phyloP scores from a whole-genome alignment of 2,329 filamentous ascomycete species.

The Exophiala sp. region DNA sequence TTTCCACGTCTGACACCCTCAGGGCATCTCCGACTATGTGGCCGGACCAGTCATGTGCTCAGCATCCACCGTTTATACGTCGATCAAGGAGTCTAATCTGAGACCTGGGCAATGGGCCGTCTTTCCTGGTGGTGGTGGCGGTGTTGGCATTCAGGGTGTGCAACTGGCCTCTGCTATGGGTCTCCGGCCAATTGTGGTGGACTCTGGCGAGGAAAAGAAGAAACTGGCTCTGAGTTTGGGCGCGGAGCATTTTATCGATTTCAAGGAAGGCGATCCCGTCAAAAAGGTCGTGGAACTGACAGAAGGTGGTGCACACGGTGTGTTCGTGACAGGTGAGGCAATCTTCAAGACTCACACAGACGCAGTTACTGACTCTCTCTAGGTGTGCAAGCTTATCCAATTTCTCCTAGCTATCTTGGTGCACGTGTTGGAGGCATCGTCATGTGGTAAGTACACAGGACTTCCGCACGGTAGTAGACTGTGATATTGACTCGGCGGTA shows the following conservation, averaged over 20 bases:
- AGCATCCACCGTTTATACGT: slow-evolving; percentile 57
- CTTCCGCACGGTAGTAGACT: background rate
- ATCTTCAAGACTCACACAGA: background rate
- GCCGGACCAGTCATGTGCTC: slow-evolving; percentile 61
- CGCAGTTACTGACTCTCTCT: background rate
- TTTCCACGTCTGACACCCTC: background rate
- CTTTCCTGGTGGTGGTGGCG: slow-evolving; percentile 55
- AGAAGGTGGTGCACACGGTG: slow-evolving; percentile 48
- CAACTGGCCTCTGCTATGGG: slow-evolving; percentile 56
- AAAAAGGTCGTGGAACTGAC: slow-evolving; percentile 44
- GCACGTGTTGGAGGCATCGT: slow-evolving; percentile 49
- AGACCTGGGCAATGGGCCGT: slow-evolving; percentile 53
- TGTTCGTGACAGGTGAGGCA: slow-evolving; percentile 37
- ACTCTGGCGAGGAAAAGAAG: slow-evolving; percentile 49
- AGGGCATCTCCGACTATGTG: slow-evolving; percentile 53
- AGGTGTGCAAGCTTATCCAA: slow-evolving; percentile 39
- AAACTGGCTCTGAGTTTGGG: slow-evolving; percentile 48
- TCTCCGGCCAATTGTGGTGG: slow-evolving; percentile 54
- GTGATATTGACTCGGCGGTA: slow-evolving; percentile 1
- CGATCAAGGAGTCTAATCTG: slow-evolving; percentile 51
- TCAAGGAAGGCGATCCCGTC: slow-evolving; percentile 39
- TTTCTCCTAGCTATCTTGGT: slow-evolving; percentile 45
- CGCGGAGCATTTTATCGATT: slow-evolving; percentile 57
- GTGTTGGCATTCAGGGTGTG: slow-evolving; percentile 57
- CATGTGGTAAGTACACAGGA: slow-evolving; percentile 42